phyloP scores from a whole-genome alignment of 371 early-diverging fungal genomes.

The Mycotypha africana region DNA sequence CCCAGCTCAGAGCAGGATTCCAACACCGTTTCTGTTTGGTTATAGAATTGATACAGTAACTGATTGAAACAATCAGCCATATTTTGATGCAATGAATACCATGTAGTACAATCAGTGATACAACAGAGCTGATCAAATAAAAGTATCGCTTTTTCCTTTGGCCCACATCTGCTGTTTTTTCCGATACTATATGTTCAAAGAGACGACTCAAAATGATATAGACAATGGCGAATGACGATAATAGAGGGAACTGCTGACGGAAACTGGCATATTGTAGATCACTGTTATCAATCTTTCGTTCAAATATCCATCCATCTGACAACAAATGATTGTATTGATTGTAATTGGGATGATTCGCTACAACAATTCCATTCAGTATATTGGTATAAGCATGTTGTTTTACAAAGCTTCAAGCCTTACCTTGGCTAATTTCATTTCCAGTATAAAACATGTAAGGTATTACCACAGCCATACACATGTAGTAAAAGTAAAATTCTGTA shows the following conservation, averaged over 20 bases:
- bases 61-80: conserved; percentile 47
- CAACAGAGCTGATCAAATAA: too few relatives aligned
- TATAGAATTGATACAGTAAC: too few relatives aligned
- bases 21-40: too few relatives aligned
- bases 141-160: too few relatives aligned
- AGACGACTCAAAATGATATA: conserved; percentile 38
- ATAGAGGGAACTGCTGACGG: conserved; percentile 62
- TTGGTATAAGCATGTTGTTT: conserved; percentile 43
- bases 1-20: conserved; percentile 73
- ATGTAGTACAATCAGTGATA: conserved; percentile 46
- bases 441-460: conserved; percentile 67
- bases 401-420: conserved; percentile 22
- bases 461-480: conserved; percentile 47
- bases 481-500: conserved; percentile 72
- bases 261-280: conserved; percentile 83
- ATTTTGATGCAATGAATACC: conserved; percentile 69
- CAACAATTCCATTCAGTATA: neutral
- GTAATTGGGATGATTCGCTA: conserved; percentile 48
- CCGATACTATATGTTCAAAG: neutral
- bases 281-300: conserved; percentile 71
- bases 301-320: conserved; percentile 63
- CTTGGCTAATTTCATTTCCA: conserved; percentile 53
- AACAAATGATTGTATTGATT: conserved; percentile 46
- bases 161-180: neutral
- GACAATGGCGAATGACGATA: conserved; percentile 46